These are phyloP conservation scores for Colletotrichum higginsianum DNA, from an alignment of 2,329 filamentous ascomycete genomes.

Conservation along the genomic window DNA sequence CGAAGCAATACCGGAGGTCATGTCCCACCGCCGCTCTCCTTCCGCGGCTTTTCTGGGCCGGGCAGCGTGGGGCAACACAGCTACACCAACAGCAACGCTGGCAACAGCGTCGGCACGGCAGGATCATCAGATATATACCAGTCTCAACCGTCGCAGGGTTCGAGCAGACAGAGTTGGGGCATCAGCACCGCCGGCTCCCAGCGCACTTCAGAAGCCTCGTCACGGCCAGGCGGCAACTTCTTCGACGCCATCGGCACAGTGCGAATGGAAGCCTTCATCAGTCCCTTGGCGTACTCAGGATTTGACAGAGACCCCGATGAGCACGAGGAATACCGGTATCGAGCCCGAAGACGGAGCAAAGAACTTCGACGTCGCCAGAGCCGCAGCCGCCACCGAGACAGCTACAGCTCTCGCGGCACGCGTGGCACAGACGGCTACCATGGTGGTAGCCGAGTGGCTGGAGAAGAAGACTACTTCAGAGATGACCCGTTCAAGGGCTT, in stretches of 20 bases:
- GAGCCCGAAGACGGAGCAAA: conserved; percentile 68
- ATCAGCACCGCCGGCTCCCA: conserved; percentile 63
- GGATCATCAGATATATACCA: conserved; percentile 75
- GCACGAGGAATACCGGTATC: conserved; percentile 64
- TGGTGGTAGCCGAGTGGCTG: conserved; percentile 60
- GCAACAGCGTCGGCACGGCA: conserved; percentile 70
- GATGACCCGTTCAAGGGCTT: conserved; percentile 76
- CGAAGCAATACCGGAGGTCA: conserved; percentile 90
- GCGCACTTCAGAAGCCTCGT: conserved; percentile 71
- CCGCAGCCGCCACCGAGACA: conserved; percentile 68
- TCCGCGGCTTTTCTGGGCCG: conserved; percentile 83
- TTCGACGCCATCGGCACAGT: conserved; percentile 93
- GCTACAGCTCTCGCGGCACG: conserved; percentile 62
- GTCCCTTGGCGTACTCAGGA: conserved; percentile 67
- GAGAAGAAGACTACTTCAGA: conserved; percentile 70
- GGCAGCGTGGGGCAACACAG: conserved; percentile 59
- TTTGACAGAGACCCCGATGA: conserved; percentile 65
- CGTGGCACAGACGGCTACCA: conserved; percentile 65
- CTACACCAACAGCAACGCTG: conserved; percentile 70
- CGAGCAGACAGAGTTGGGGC: conserved; percentile 57
- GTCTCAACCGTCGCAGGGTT: conserved; percentile 65
- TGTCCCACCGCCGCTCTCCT: conserved; percentile 77
- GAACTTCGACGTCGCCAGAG: conserved; percentile 67
- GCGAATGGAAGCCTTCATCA: conserved; percentile 97
- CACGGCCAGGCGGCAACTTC: conserved; percentile 70